Evolutionary conservation across 1,284 basidiomycete genomes (phyloP).

Genomic region (Phlebopus sp.): DNA sequence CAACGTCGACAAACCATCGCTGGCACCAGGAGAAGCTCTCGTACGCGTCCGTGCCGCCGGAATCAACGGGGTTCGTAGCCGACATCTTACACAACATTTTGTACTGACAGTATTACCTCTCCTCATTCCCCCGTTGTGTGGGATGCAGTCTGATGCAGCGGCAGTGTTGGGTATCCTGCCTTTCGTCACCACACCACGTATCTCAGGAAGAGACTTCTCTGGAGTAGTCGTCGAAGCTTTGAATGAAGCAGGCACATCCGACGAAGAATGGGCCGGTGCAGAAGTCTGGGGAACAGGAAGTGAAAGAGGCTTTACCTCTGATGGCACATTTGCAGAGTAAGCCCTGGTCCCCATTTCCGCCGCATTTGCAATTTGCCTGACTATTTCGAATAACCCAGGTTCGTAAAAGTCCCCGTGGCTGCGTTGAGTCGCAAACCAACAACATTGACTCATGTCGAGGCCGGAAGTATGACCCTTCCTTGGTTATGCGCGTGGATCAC

Average conservation of each 20-base stretch:
- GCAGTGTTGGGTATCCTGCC: conserved; percentile 25
- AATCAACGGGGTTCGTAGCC: conserved; percentile 28
- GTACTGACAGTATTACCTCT: too few species aligned
- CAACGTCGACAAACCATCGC: conserved; percentile 21
- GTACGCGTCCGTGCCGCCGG: conserved; percentile 32
- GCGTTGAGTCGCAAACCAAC: conserved; percentile 31
- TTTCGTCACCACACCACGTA: conserved; percentile 33
- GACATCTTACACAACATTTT: neutral
- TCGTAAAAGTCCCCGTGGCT: conserved; percentile 27
- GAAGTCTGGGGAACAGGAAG: conserved; percentile 35
- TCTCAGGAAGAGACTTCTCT: conserved; percentile 32
- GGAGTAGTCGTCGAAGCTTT: conserved; percentile 32
- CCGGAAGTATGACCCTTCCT: conserved; percentile 33
- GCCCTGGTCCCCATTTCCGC: neutral
- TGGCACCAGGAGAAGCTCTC: conserved; percentile 32
- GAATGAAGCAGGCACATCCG: conserved; percentile 20
- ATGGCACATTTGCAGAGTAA: conserved; percentile 35
- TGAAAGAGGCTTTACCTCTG: conserved; percentile 31
- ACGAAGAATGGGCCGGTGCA: conserved; percentile 24
- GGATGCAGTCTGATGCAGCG: conserved; percentile 29
- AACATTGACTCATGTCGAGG: conserved; percentile 22
- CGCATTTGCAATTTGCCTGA: too few species aligned
- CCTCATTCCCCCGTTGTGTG: neutral
- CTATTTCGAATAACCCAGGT: conserved; percentile 16
- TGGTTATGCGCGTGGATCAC: conserved; percentile 40